A percentile compares a stretch with the other conserved stretches of the same genome.
These are phyloP conservation scores for Orychophragmus violaceus DNA, from an alignment of 345 rosid genomes.

Conservation along the genomic window DNA sequence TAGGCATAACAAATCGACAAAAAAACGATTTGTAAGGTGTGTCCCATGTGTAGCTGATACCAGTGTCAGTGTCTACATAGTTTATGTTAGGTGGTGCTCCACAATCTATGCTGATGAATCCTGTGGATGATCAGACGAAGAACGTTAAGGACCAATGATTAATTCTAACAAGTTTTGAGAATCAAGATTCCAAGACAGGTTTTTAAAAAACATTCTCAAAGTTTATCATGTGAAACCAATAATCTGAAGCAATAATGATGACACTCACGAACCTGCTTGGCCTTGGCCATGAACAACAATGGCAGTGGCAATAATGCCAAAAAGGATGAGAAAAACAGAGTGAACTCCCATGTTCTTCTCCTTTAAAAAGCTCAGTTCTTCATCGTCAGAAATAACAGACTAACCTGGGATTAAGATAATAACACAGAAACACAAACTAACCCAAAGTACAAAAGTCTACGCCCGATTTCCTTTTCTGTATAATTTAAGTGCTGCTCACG, in stretches of 20 bases:
- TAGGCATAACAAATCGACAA: too few relatives aligned
- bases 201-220: too few relatives aligned
- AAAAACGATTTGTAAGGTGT: conserved; percentile 29
- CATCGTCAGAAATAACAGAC: conserved; percentile 14
- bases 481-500: conserved; percentile 29
- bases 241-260: background rate
- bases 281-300: conserved; percentile 40
- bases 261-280: conserved; percentile 51
- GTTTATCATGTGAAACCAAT: too few relatives aligned
- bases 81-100: conserved; percentile 30
- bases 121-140: conserved; percentile 27
- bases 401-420: conserved; percentile 22
- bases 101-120: conserved; percentile 54
- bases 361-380: conserved; percentile 11
- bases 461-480: background rate
- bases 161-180: too few relatives aligned
- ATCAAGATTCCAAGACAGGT: background rate
- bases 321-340: conserved; percentile 24
- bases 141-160: background rate
- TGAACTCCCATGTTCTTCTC: conserved; percentile 23
- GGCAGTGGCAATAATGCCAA: conserved; percentile 19
- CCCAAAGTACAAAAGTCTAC: conserved; percentile 9
- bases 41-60: conserved; percentile 39
- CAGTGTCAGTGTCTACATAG: conserved; percentile 31
- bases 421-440: conserved; percentile 21